Percentiles rank a stretch among this genome's conserved stretches.
These are phyloP conservation scores for Xenoacremonium recifei DNA, from an alignment of 2,329 filamentous ascomycete genomes.

Conservation along the genomic window DNA sequence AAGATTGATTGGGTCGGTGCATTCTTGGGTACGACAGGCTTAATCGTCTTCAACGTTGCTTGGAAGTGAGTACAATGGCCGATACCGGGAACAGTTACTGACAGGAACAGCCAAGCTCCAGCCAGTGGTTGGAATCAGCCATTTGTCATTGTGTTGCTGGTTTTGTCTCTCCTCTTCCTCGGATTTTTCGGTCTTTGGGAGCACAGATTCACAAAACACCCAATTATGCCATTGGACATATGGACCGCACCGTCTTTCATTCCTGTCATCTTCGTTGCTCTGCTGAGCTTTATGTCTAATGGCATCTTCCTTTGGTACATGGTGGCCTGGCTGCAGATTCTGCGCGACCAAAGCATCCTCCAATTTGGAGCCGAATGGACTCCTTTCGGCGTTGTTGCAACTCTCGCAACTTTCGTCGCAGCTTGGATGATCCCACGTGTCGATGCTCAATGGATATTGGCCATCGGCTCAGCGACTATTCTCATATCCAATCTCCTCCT, in stretches of 20 bases:
- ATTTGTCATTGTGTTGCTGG: constrained; percentile 39
- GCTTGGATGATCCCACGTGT: constrained; percentile 47
- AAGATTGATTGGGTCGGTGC: constrained; percentile 36
- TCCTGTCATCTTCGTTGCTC: constrained; percentile 40
- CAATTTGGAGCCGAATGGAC: constrained; percentile 35
- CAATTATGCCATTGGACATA: constrained; percentile 46
- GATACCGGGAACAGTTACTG: background rate
- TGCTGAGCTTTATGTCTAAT: constrained; percentile 46
- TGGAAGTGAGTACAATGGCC: constrained; percentile 44
- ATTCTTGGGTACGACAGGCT: constrained; percentile 34
- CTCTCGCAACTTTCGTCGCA: constrained; percentile 36
- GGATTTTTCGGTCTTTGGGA: constrained; percentile 41
- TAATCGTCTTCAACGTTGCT: constrained; percentile 50
- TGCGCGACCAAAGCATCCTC: constrained; percentile 41
- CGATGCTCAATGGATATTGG: constrained; percentile 47
- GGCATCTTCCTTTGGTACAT: constrained; percentile 50
- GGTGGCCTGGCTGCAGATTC: constrained; percentile 40
- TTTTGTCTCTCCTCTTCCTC: constrained; percentile 31
- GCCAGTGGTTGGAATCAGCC: constrained; percentile 43
- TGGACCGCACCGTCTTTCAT: constrained; percentile 44
- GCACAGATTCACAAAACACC: constrained; percentile 32
- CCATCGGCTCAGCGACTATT: constrained; percentile 34
- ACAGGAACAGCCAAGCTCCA: constrained; percentile 36
- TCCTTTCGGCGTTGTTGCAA: constrained; percentile 40
- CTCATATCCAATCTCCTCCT: constrained; percentile 20